These are phyloP conservation scores for Fusarium devonianum DNA, from an alignment of 2,329 filamentous ascomycete species.

Conservation along the genomic window DNA sequence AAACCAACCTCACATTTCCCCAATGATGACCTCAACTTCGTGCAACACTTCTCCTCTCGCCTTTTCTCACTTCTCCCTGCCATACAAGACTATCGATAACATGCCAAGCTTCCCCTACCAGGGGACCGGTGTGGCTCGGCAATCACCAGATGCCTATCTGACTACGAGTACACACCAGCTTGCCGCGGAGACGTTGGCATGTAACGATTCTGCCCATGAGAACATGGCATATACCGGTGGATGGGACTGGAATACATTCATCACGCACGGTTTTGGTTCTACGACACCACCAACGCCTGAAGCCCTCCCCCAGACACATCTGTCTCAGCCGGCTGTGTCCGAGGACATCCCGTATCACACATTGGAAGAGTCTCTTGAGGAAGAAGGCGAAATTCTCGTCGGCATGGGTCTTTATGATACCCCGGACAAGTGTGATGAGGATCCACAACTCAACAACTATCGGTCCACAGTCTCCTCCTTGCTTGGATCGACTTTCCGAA, in stretches of 20 bases:
- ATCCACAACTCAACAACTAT: conserved; percentile 62
- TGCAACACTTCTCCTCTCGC: conserved; percentile 64
- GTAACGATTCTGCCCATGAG: conserved; percentile 25
- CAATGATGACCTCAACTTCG: conserved; percentile 63
- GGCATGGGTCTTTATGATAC: conserved; percentile 83
- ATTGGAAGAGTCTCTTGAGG: conserved; percentile 57
- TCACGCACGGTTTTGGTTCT: conserved; percentile 53
- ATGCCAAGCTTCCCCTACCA: conserved; percentile 52
- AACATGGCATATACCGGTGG: conserved; percentile 21
- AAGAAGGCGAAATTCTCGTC: conserved; percentile 76
- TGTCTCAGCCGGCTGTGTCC: conserved; percentile 55
- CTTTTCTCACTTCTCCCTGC: conserved; percentile 62
- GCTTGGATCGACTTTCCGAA: conserved; percentile 57
- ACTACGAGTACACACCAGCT: conserved; percentile 28
- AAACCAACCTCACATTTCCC: conserved; percentile 55
- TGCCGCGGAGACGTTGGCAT: conserved; percentile 43
- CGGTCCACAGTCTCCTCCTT: conserved; percentile 62
- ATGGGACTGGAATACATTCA: conserved; percentile 56
- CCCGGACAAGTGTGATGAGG: conserved; percentile 63
- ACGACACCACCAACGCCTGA: conserved; percentile 68
- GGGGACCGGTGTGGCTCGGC: conserved; percentile 47
- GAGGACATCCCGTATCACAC: conserved; percentile 61
- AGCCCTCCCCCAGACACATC: conserved; percentile 61
- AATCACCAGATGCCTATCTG: conserved; percentile 42
- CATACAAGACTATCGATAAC: conserved; percentile 51